phyloP scores from a whole-genome alignment of 139 green algal species.

The Micromonas pusilla region DNA sequence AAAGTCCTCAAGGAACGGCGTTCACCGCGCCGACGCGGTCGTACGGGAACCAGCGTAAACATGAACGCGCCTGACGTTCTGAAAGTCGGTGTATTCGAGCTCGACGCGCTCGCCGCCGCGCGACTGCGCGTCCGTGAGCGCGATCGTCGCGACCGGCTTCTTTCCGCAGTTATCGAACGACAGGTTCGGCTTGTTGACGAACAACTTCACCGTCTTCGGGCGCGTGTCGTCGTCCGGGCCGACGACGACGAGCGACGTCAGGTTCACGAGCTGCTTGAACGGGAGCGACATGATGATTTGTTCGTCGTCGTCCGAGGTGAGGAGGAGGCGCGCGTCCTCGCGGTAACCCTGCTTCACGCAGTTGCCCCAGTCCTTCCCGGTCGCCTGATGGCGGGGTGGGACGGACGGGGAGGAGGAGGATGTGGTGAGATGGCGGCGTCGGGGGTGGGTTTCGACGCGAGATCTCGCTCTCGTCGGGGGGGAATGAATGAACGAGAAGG shows the following conservation, averaged over 20 bases:
- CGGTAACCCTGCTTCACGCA: background rate
- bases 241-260: background rate
- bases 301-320: background rate
- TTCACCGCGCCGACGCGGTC: too few relatives aligned
- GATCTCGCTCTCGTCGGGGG: background rate
- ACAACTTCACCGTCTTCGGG: background rate
- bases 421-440: background rate
- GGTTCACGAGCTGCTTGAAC: conserved; percentile 5
- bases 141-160: background rate
- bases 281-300: background rate
- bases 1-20: too few relatives aligned
- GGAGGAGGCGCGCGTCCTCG: background rate
- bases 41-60: too few relatives aligned
- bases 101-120: background rate
- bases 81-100: conserved; percentile 6
- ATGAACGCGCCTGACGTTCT: too few relatives aligned
- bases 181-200: conserved; percentile 10
- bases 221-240: background rate
- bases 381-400: background rate
- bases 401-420: background rate
- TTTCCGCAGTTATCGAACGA: background rate
- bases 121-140: background rate
- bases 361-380: background rate
- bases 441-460: background rate
- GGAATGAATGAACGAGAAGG: too few relatives aligned